Conservation (phyloP, 2,329 filamentous ascomycete genomes). For the Eutypella sp. region DNA sequence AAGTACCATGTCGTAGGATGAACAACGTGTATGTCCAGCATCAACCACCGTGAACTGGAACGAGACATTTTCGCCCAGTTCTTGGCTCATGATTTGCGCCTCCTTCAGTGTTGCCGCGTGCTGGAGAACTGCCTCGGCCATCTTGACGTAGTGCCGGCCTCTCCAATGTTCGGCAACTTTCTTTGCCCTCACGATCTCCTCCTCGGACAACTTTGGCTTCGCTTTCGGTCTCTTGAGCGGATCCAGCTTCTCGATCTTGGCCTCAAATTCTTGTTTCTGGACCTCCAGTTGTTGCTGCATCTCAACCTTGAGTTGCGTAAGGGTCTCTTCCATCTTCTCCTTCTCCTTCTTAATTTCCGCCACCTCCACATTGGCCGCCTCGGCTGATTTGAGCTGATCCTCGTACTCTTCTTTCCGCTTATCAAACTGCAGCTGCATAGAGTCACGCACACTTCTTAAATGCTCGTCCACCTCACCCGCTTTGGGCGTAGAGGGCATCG, state of each 20-base stretch:
- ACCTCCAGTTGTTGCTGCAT: slow-evolving; percentile 82
- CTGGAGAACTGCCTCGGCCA: slow-evolving; percentile 88
- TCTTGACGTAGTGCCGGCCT: slow-evolving; percentile 79
- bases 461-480: slow-evolving; percentile 71
- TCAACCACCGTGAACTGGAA: slow-evolving; percentile 96
- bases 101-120: slow-evolving; percentile 87
- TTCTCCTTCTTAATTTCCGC: slow-evolving; percentile 83
- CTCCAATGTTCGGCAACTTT: slow-evolving; percentile 70
- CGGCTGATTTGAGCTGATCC: slow-evolving; percentile 69
- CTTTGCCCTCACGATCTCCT: slow-evolving; percentile 67
- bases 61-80: slow-evolving; percentile 85
- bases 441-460: slow-evolving; percentile 69
- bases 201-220: slow-evolving; percentile 61
- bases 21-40: slow-evolving; percentile 79
- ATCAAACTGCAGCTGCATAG: slow-evolving; percentile 78
- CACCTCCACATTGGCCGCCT: slow-evolving; percentile 70
- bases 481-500: slow-evolving; percentile 88
- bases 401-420: slow-evolving; percentile 80
- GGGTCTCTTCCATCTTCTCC: slow-evolving; percentile 73
- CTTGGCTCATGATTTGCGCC: slow-evolving; percentile 95
- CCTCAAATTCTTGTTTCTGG: slow-evolving; percentile 81
- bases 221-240: slow-evolving; percentile 57
- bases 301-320: slow-evolving; percentile 74
- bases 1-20: slow-evolving; percentile 93
- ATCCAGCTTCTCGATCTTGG: slow-evolving; percentile 73